Percentiles rank a stretch among this genome's conserved stretches.
Conservation (phyloP, 768 basidiomycete species). For the Hericium erinaceus region DNA sequence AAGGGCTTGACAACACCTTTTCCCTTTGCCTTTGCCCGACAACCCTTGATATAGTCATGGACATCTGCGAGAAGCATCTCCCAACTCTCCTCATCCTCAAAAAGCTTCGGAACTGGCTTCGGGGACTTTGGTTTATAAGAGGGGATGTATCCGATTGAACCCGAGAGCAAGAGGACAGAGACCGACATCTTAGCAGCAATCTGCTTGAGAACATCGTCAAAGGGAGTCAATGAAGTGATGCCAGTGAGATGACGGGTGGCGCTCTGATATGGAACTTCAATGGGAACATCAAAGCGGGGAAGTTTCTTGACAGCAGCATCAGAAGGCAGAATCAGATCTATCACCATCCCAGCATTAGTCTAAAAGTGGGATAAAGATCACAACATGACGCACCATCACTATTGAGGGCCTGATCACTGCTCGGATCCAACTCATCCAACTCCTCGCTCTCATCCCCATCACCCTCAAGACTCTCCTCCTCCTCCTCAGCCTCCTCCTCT, state of each 20-base stretch:
- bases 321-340: not conserved
- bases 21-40: not conserved
- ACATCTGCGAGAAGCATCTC: conserved; percentile 10
- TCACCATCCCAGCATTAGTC: not conserved
- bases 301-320: not conserved
- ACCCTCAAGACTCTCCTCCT: not conserved
- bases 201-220: not conserved
- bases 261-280: not conserved
- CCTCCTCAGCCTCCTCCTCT: not conserved
- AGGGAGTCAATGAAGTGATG: not conserved
- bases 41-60: not conserved
- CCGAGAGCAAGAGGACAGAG: not conserved
- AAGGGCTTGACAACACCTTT: not conserved
- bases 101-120: conserved; percentile 15
- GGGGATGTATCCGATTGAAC: conserved; percentile 10
- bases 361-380: not conserved
- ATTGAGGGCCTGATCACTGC: not conserved
- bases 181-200: not conserved
- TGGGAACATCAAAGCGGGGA: not conserved
- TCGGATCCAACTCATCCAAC: not conserved
- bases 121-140: conserved; percentile 12
- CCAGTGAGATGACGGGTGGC: not conserved
- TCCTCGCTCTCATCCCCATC: not conserved
- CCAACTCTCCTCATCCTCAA: conserved; percentile 11
- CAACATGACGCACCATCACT: not conserved